These are phyloP conservation scores for Phycomyces blakesleeanus DNA, from an alignment of 192 early-diverging fungal genomes.

Conservation along the genomic window DNA sequence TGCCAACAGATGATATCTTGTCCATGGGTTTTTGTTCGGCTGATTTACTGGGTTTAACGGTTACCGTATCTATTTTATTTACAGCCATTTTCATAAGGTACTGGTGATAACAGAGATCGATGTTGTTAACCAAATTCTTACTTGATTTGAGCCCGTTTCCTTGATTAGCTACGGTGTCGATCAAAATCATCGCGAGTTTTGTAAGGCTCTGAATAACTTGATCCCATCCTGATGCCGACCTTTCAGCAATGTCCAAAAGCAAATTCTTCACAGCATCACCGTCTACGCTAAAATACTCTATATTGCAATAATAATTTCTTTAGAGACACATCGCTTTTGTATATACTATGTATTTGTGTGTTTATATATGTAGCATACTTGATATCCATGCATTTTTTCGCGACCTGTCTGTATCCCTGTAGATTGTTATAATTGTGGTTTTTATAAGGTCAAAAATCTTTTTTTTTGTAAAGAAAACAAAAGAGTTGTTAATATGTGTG, in stretches of 20 bases:
- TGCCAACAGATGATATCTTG: slow-evolving; percentile 36
- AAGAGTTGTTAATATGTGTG: neutral
- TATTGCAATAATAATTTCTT: slow-evolving; percentile 21
- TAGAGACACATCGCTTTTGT: too few species aligned
- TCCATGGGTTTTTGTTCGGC: slow-evolving; percentile 36
- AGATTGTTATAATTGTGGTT: slow-evolving; percentile 36
- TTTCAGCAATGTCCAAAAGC: slow-evolving; percentile 41
- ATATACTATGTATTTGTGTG: too few species aligned
- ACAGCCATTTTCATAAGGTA: too few species aligned
- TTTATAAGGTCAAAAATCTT: slow-evolving; percentile 50
- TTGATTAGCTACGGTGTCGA: slow-evolving; percentile 38
- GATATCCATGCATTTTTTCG: slow-evolving; percentile 42
- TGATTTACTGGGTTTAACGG: slow-evolving; percentile 8
- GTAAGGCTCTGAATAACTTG: slow-evolving; percentile 52
- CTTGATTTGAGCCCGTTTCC: neutral
- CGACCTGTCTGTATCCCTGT: slow-evolving; percentile 47
- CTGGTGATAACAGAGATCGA: too few species aligned
- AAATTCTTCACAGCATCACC: slow-evolving; percentile 17
- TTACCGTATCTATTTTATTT: neutral
- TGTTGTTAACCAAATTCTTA: too few species aligned
- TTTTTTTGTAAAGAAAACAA: neutral
- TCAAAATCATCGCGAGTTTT: slow-evolving; percentile 44
- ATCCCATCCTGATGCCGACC: slow-evolving; percentile 48
- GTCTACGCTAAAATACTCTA: slow-evolving; percentile 25
- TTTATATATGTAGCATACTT: slow-evolving; percentile 8